Evolutionary conservation across 345 rosid species (phyloP), one percentile per base, ranked within the genome.

Genomic region (Lepidium sativum): DNA sequence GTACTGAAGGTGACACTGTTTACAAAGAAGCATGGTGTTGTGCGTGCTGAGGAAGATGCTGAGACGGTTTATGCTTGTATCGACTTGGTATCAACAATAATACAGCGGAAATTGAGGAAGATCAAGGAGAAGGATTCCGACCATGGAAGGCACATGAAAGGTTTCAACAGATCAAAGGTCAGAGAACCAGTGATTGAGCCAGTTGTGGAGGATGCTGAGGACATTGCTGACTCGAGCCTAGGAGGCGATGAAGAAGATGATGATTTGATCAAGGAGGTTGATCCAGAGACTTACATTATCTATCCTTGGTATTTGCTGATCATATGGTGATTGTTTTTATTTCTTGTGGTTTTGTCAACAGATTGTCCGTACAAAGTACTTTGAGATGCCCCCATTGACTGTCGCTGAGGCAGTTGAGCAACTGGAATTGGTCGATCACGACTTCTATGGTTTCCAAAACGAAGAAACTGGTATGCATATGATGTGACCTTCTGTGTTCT

Each of bases 41-140:
- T 92, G 58, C 89, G 98, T 1, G 98, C 91, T 6, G 98, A 92
- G 82, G 97, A 89, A 77, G 95, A 82, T 60, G 86, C 87, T 0
- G 98, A 89, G 80, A 79, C 97, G 0, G 74, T 84, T 5, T 86
- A 74, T 25, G 96, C 79, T 16, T 83, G 96, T 72, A 89, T 92
- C 7, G 97, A 92, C 69, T 76, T 87, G 83, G 98, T 77, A 8
- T 86, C 98, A 5, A 75, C 96, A 3, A 82, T 87, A 37, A 66
- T 89, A 21, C 87, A 86, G 44, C 71, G 98, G 70, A 92, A 92
- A 81, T 58, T 92, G 69, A 87, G 97, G 79, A 92, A 92, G 85
- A 92, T 92, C 42, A 92, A 89, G 86, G 98, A 92, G 81, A 92
- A 92, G 77, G 97, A 73, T 3, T 83, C 97, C 15, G 98, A 92